These are phyloP conservation scores for Chytriomyces confervae DNA, from an alignment of 192 early-diverging fungal species.

Conservation along the genomic window DNA sequence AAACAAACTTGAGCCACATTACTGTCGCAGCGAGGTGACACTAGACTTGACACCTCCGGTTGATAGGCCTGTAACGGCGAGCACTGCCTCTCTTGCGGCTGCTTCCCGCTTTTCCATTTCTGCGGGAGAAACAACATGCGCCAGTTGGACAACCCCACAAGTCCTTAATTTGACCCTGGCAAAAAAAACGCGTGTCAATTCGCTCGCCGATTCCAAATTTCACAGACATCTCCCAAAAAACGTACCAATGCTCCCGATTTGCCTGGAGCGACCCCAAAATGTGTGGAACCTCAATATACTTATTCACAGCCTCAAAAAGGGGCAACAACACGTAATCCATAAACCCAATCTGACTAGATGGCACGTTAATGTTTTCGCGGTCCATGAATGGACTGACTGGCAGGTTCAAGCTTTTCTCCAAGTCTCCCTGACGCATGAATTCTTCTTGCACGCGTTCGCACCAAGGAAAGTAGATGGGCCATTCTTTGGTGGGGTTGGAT, in stretches of 20 bases:
- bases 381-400: constrained; percentile 58
- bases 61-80: neutral
- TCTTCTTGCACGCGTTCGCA: constrained; percentile 50
- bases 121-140: constrained; percentile 19
- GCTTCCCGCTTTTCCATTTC: constrained; percentile 14
- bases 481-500: constrained; percentile 57
- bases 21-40: neutral
- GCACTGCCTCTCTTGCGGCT: neutral
- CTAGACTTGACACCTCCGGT: neutral
- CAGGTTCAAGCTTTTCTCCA: constrained; percentile 51
- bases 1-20: too few relatives aligned
- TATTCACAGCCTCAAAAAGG: constrained; percentile 49
- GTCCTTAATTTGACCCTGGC: constrained; percentile 23
- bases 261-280: constrained; percentile 34
- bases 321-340: constrained; percentile 55
- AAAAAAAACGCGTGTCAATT: neutral
- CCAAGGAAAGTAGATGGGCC: constrained; percentile 52
- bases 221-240: too few relatives aligned
- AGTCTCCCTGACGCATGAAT: constrained; percentile 58
- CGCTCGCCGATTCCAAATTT: too few relatives aligned
- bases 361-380: constrained; percentile 53
- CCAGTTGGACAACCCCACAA: constrained; percentile 11
- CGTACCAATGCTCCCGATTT: constrained; percentile 54
- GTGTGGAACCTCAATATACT: constrained; percentile 42
- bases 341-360: constrained; percentile 58